Evolutionary conservation across 2,329 filamentous ascomycete species (phyloP), one percentile per base, ranked within the genome.

Genomic region (Hypomyces rosellus): DNA sequence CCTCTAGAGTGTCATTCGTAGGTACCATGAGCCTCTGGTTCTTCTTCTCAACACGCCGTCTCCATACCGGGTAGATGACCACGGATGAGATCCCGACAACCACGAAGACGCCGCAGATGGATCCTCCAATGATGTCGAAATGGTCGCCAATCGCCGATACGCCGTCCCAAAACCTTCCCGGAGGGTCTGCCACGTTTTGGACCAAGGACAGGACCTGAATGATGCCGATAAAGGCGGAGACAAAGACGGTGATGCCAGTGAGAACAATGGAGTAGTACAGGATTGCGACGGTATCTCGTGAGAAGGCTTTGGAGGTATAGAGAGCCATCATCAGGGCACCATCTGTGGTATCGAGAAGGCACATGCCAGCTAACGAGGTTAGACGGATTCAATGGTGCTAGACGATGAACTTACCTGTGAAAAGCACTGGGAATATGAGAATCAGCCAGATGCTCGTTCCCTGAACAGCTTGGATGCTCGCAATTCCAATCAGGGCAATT

Each of bases 371-470:
- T 85, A n/a, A 20, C 14, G 30, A 48, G 40, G 18, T 30, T 11
- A 39, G 14, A 34, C 20, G 34, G 37, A n/a, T 34, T 13, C 8
- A 14, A 7, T 16, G 18, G 14, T n/a, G 6, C 7, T 14, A 5
- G 5, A 0, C 18, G 5, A 9, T 1, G 25, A 25, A 63, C 74
- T 63, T 67, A 86, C 85, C 80, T 0, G 92, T 96, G 62, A 97
- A 97, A 1, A 97, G 72, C 1, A 92, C 67, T 0, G 93, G 93
- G 52, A 96, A 96, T 46, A 99, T 85, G 33, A 97, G 68, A 53
- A 97, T 97, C 13, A 96, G 73, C 93, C 93, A 99, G 53, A 97
- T 85, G 33, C 84, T 89, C 0, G 90, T 96, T 1, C 92, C 92
- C 54, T 86, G 78, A 0, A 89, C 84, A 0, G 87, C 91, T 61